Base-by-base conservation (phyloP, 2,329 filamentous ascomycete species). In the Rutstroemia sydowiana region DNA sequence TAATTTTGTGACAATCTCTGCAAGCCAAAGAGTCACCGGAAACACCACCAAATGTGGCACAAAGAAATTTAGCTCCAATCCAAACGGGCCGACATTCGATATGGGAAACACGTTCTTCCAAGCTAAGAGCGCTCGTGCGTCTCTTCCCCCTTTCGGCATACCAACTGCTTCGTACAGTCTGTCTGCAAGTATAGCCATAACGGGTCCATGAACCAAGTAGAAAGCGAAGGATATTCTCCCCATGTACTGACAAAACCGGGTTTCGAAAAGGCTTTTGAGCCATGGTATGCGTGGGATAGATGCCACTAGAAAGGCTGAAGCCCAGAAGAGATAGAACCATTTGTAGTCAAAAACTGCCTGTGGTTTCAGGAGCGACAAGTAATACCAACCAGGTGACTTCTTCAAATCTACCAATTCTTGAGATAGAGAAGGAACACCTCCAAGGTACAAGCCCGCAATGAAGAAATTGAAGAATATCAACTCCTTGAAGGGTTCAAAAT, bases 251-350 rank as follows among this genome's bases (percentile, higher is more conserved):
- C 75, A 78, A 59, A 81, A 75, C 16, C 69, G 69, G 0, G 69
- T 70, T 63, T 82, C 81, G 59, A 85, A 84, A 61, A 83, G 79
- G 2, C 66, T 56, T 65, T 75, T 77, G 14, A 84, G 69, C 74
- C 74, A 77, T 4, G 67, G 59, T n/a, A 86, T 73, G n/a, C 76
- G 77, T 6, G 78, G 76, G 2, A 79, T 69, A 0, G 75, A 72
- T 1, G 75, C 69, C 0, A 87, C 74, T 0, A 83, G 63, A 48
- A 82, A 72, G 21, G 72, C 69, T 1, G 82, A 73, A 0, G 80
- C 81, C 70, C 75, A 79, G 63, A 82, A 82, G 2, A 85, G 72
- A 62, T 75, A 85, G 66, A 85, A 85, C 81, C 81, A 85, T 65
- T 85, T 85, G 62, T 74, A 75, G 62, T 85, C 79, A 58, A 73